phyloP scores from a whole-genome alignment of 768 basidiomycete genomes.

The Leucosporidium creatinivorum region DNA sequence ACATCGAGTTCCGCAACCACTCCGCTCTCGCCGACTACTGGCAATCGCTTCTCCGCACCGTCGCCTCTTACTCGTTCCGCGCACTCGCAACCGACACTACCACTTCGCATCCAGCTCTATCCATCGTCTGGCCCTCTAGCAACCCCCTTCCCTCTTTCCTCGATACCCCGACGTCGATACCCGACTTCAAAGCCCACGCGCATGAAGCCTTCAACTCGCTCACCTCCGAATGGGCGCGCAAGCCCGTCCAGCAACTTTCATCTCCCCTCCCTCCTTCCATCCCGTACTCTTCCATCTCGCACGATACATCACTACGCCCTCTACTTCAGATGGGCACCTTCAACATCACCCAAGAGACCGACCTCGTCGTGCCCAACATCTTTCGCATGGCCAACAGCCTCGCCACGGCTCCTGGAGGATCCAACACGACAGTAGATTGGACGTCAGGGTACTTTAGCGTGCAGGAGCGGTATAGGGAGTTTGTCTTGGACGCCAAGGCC shows the following conservation, averaged over 20 bases:
- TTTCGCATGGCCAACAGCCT: conserved; percentile 39
- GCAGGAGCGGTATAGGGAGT: conserved; percentile 66
- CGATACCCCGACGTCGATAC: conserved; percentile 3
- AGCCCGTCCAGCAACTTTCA: neutral
- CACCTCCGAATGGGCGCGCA: conserved; percentile 3
- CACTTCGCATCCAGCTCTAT: conserved; percentile 7
- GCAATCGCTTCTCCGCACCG: conserved; percentile 61
- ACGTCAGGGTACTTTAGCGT: conserved; percentile 95
- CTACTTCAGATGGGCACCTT: conserved; percentile 36
- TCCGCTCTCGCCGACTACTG: conserved; percentile 71
- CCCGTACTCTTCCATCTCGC: conserved; percentile 55
- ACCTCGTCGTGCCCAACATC: conserved; percentile 38
- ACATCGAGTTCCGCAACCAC: conserved; percentile 64
- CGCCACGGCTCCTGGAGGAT: conserved; percentile 30
- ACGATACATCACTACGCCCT: conserved; percentile 37
- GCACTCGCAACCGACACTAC: conserved; percentile 22
- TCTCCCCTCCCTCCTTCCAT: neutral
- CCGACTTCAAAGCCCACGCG: neutral
- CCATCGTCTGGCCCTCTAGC: conserved; percentile 21
- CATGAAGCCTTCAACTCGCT: neutral
- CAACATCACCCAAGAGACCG: conserved; percentile 33
- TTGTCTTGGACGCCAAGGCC: conserved; percentile 52
- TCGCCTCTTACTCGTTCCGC: conserved; percentile 64
- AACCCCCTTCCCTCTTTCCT: neutral
- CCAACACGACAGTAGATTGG: conserved; percentile 53